Percentiles rank a stretch among this genome's conserved stretches.
These are phyloP conservation scores for Backusella morwellensis DNA, from an alignment of 192 early-diverging fungal genomes.

Conservation along the genomic window DNA sequence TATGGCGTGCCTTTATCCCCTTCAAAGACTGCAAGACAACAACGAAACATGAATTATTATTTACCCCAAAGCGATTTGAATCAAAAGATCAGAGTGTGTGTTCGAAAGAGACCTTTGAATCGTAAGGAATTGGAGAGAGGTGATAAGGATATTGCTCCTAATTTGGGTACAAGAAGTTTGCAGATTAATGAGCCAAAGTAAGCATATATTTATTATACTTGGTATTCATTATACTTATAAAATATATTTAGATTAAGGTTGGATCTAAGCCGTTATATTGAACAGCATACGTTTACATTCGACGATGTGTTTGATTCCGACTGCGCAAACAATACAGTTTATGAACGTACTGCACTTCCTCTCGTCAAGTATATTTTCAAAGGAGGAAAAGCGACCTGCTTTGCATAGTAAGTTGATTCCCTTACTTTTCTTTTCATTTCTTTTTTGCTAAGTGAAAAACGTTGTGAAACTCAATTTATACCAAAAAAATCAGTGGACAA, in stretches of 20 bases:
- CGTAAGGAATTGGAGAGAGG: conserved; percentile 74
- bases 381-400: conserved; percentile 97
- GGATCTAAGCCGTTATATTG: conserved; percentile 93
- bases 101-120: conserved; percentile 92
- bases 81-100: conserved; percentile 94
- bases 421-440: neutral
- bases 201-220: conserved; percentile 14
- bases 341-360: conserved; percentile 88
- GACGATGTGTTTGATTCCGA: conserved; percentile 94
- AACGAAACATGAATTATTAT: neutral
- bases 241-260: conserved; percentile 70
- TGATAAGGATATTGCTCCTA: conserved; percentile 82
- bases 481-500: conserved; percentile 61
- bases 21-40: conserved; percentile 1
- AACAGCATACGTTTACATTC: conserved; percentile 92
- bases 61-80: conserved; percentile 49
- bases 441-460: neutral
- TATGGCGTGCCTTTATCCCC: conserved; percentile 62
- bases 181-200: conserved; percentile 93
- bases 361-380: conserved; percentile 92
- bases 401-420: conserved; percentile 81
- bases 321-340: conserved; percentile 81
- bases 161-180: conserved; percentile 64
- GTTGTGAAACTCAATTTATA: neutral
- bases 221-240: neutral